These are phyloP conservation scores for Haplographium delicatum DNA, from an alignment of 495 filamentous ascomycete genomes.

Conservation along the genomic window DNA sequence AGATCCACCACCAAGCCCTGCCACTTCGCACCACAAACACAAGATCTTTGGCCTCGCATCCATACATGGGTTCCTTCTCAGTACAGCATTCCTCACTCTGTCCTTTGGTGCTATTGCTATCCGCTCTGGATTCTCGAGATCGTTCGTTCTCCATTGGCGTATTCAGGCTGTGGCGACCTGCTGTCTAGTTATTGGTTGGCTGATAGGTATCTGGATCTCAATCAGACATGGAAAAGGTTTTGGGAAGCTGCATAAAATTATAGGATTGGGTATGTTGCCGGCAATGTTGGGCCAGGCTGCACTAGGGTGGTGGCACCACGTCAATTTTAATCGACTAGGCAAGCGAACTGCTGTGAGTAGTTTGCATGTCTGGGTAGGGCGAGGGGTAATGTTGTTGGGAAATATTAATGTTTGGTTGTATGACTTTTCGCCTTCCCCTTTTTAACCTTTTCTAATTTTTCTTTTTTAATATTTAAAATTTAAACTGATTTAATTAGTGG, in stretches of 20 bases:
- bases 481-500: conserved; percentile 1
- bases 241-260: conserved; percentile 5
- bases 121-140: conserved; percentile 3
- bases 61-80: conserved; percentile 6
- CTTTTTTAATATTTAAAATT: too few species aligned
- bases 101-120: conserved; percentile 4
- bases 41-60: conserved; percentile 4
- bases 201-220: conserved; percentile 5
- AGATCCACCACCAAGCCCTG: neutral
- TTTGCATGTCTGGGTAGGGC: conserved; percentile 10
- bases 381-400: conserved; percentile 1
- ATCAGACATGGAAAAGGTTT: conserved; percentile 8
- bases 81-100: conserved; percentile 1
- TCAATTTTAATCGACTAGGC: conserved; percentile 5
- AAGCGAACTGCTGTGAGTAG: neutral
- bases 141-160: conserved; percentile 13
- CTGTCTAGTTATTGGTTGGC: conserved; percentile 5
- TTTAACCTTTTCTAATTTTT: neutral
- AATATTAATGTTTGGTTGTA: conserved; percentile 10
- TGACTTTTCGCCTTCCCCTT: neutral
- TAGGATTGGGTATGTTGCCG: conserved; percentile 1
- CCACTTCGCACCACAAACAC: conserved; percentile 7
- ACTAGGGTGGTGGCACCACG: conserved; percentile 11
- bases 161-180: conserved; percentile 1
- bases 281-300: neutral